Evolutionary conservation across 768 basidiomycete genomes (phyloP).

Genomic region (Guyanaporus albipodus): DNA sequence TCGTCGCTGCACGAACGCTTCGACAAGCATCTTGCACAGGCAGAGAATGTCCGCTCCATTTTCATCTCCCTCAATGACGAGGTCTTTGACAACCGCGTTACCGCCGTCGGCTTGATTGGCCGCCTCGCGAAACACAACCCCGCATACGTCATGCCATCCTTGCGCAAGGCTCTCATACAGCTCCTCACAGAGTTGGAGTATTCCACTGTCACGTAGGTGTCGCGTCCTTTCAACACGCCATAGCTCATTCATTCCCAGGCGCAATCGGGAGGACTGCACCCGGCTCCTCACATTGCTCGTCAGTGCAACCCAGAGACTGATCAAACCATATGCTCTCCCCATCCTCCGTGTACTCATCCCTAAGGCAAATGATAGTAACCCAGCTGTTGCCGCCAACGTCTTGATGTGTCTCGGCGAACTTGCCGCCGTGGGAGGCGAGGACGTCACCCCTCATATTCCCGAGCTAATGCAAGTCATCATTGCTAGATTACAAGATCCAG

Average conservation of each 20-base stretch:
- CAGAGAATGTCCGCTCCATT: slow-evolving; percentile 94
- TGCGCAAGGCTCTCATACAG: slow-evolving; percentile 93
- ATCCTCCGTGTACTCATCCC: slow-evolving; percentile 90
- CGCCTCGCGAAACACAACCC: slow-evolving; percentile 94
- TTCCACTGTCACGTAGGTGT: slow-evolving; percentile 76
- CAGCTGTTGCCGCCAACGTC: slow-evolving; percentile 88
- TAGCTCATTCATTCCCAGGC: slow-evolving; percentile 40
- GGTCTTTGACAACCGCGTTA: slow-evolving; percentile 86
- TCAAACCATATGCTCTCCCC: slow-evolving; percentile 92
- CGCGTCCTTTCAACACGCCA: not conserved
- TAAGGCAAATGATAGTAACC: slow-evolving; percentile 82
- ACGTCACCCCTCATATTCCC: slow-evolving; percentile 75
- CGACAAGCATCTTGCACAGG: slow-evolving; percentile 95
- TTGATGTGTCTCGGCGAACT: slow-evolving; percentile 94
- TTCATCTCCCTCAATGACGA: slow-evolving; percentile 99
- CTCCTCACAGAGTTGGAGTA: slow-evolving; percentile 96
- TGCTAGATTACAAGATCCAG: slow-evolving; percentile 83
- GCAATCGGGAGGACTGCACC: slow-evolving; percentile 89
- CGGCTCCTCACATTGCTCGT: slow-evolving; percentile 85
- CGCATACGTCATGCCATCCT: slow-evolving; percentile 96
- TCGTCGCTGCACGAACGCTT: slow-evolving; percentile 87
- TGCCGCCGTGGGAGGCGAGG: slow-evolving; percentile 89
- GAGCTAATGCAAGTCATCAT: slow-evolving; percentile 91
- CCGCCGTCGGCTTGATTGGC: slow-evolving; percentile 89
- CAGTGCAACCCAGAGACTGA: slow-evolving; percentile 86